phyloP scores from a whole-genome alignment of 768 basidiomycete genomes.

The Mycena epipterygia region DNA sequence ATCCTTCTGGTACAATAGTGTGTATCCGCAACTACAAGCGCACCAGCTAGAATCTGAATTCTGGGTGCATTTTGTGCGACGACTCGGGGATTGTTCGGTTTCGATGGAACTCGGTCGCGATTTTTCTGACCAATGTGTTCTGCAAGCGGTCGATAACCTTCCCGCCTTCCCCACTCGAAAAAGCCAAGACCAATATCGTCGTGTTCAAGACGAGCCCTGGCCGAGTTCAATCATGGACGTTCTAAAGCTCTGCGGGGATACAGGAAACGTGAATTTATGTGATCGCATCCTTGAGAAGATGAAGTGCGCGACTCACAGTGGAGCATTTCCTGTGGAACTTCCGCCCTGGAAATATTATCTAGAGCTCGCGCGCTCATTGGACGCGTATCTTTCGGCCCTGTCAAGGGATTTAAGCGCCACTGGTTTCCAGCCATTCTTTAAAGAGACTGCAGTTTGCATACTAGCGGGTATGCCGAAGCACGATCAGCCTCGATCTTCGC shows the following conservation, averaged over 20 bases:
- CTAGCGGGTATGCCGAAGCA: neutral
- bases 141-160: conserved; percentile 2
- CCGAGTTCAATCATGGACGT: conserved; percentile 2
- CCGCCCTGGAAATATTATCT: conserved; percentile 16
- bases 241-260: conserved; percentile 2
- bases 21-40: conserved; percentile 1
- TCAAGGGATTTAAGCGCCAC: neutral
- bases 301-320: neutral
- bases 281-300: conserved; percentile 1
- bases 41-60: conserved; percentile 10
- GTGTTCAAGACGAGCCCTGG: neutral
- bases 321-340: neutral
- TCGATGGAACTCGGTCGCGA: neutral
- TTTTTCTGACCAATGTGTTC: neutral
- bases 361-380: neutral
- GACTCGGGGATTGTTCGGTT: neutral
- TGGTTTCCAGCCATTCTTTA: neutral
- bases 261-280: neutral
- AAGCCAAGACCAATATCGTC: neutral
- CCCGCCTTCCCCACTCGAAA: neutral
- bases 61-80: conserved; percentile 8
- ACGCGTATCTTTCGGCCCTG: neutral
- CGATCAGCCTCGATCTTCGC: neutral
- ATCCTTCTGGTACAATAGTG: neutral
- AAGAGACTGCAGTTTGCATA: neutral